Conservation (phyloP, 768 basidiomycete species). For the Xerocomellus amylosporus region DNA sequence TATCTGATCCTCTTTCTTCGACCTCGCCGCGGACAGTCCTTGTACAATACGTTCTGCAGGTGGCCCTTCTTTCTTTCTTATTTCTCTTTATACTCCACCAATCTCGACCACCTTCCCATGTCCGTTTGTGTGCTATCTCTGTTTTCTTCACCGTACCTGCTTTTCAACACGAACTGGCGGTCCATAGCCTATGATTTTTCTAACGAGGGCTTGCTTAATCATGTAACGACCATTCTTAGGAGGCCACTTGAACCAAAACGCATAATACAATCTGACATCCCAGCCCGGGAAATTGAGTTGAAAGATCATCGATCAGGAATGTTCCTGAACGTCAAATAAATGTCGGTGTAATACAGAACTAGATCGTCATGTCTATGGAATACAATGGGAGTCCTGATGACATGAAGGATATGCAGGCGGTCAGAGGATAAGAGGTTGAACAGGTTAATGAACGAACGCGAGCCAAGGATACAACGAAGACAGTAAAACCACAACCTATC, state of each 20-base stretch:
- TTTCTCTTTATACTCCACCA: slow-evolving; percentile 32
- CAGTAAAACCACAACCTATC: slow-evolving; percentile 7
- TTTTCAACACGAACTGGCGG: neutral
- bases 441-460: neutral
- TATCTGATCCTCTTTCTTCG: neutral
- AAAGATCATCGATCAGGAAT: neutral
- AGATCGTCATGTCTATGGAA: neutral
- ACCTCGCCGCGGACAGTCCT: slow-evolving; percentile 14
- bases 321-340: neutral
- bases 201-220: slow-evolving; percentile 16
- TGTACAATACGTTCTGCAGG: slow-evolving; percentile 23
- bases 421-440: neutral
- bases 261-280: neutral
- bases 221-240: slow-evolving; percentile 5
- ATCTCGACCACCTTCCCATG: neutral
- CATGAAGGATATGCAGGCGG: neutral
- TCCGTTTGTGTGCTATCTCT: slow-evolving; percentile 10
- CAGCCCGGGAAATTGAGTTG: neutral
- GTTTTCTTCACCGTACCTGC: slow-evolving; percentile 3
- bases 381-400: neutral
- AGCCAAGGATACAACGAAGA: neutral
- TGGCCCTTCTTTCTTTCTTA: slow-evolving; percentile 26
- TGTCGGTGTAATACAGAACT: neutral
- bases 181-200: slow-evolving; percentile 19
- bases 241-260: neutral